Conservation (phyloP, 2,329 filamentous ascomycete species). For the Penicillium sp. region DNA sequence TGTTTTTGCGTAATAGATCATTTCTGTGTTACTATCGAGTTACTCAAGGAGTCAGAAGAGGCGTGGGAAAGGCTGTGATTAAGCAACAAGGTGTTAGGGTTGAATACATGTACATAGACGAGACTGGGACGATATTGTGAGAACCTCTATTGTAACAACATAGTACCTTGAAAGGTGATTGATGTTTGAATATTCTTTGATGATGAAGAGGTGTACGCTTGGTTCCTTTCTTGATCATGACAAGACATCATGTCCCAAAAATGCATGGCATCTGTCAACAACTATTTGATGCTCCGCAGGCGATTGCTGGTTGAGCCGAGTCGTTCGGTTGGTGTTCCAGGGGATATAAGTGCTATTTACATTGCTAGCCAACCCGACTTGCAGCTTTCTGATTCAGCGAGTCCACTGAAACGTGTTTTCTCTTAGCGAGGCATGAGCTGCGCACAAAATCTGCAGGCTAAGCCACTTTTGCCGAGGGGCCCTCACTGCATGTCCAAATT, state of each 20-base stretch:
- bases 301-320: too few relatives aligned
- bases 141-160: neutral
- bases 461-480: neutral
- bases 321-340: too few relatives aligned
- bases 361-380: too few relatives aligned
- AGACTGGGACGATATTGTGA: neutral
- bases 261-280: too few relatives aligned
- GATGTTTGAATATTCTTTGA: too few relatives aligned
- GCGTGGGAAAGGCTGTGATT: neutral
- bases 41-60: neutral
- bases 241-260: too few relatives aligned
- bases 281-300: too few relatives aligned
- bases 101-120: neutral
- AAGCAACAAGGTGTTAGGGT: neutral
- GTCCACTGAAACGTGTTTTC: neutral
- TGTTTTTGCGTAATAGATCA: neutral
- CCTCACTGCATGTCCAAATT: neutral
- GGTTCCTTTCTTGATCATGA: too few relatives aligned
- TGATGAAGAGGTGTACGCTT: too few relatives aligned
- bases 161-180: neutral
- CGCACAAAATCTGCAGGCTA: neutral
- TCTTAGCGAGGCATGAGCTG: neutral
- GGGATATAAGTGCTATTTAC: too few relatives aligned
- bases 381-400: neutral
- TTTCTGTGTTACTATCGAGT: neutral